phyloP scores from a whole-genome alignment of 768 basidiomycete species.

The Leccinum subtestaceum region DNA sequence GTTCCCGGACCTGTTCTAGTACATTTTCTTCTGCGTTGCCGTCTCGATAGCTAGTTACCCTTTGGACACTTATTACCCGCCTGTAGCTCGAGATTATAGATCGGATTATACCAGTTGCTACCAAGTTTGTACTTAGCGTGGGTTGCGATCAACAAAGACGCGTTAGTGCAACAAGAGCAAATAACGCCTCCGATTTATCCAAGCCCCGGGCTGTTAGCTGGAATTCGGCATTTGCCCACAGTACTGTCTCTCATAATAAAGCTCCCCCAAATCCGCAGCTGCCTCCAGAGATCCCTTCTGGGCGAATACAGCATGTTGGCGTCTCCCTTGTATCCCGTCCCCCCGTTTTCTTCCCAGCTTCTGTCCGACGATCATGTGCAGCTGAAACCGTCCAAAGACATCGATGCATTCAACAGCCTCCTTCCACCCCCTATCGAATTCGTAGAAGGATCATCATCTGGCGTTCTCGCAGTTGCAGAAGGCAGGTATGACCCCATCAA shows the following conservation, averaged over 20 bases:
- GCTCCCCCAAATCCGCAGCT: constrained; percentile 1
- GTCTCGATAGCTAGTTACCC: constrained; percentile 1
- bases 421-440: constrained; percentile 82
- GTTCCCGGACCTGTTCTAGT: constrained; percentile 9
- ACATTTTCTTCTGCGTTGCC: neutral
- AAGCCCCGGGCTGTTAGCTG: neutral
- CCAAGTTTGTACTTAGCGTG: neutral
- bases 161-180: constrained; percentile 26
- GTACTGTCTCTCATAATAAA: constrained; percentile 12
- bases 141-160: constrained; percentile 11
- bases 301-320: constrained; percentile 56
- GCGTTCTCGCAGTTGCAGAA: constrained; percentile 64
- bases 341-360: constrained; percentile 51
- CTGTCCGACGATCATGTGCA: constrained; percentile 50
- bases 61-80: constrained; percentile 2
- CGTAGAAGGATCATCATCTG: constrained; percentile 80
- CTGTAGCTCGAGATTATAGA: neutral
- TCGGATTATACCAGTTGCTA: neutral
- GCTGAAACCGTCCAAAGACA: constrained; percentile 65
- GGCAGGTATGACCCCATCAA: constrained; percentile 85
- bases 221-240: constrained; percentile 11
- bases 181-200: constrained; percentile 22
- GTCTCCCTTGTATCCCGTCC: constrained; percentile 54
- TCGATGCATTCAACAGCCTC: constrained; percentile 74
- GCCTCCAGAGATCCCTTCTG: constrained; percentile 3